Evolutionary conservation across 1,284 basidiomycete species (phyloP), one percentile per base, ranked within the genome.

Genomic region (Omphalotus olearius): DNA sequence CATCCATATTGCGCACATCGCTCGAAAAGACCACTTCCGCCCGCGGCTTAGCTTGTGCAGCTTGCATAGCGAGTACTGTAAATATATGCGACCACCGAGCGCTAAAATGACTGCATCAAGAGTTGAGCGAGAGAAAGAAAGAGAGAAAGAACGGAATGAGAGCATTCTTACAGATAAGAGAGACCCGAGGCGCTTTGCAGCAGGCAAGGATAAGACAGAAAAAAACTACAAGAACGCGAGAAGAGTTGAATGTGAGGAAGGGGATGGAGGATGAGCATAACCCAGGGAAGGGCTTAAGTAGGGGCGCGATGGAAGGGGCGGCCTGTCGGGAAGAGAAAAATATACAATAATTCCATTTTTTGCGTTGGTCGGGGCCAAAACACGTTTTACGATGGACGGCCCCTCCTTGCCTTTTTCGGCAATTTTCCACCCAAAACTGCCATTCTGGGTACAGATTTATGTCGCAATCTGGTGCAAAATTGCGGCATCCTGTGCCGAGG

Each of bases 1-100:
- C 82, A 68, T 89, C 85, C 82, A 91, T 88, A 62, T 85, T 82
- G 51, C 74, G 73, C 62, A 91, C 83, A 59, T 86, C 82, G 66
- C 80, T 82, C 56, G 83, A 87, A 65, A 91, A 91, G 55, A 84
- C 75, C 65, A 90, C 78, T 62, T 88, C 72, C n/a, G 79, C 68
- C 51, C 68, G 66, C 37, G 70, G 64, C 55, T 71, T 69, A 52
- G 57, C 38, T 11, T 53, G 61, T 26, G 68, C 58, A 1, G 69
- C 61, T 56, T 74, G 70, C 71, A 76, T 76, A 55, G 41, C 50
- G 47, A 35, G 51, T 49, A 47, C 42, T 50, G 45, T 38, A 50
- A 40, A 45, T 47, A 42, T 50, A 36, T 47, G 47, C 20, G 44
- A 47, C 38, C 41, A 17, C 20, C 25, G 50, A 14, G 46, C 25